Percentiles rank a stretch among this genome's conserved stretches.
These are phyloP conservation scores for Meripilus lineatus DNA, from an alignment of 1,284 basidiomycete genomes.

Conservation along the genomic window DNA sequence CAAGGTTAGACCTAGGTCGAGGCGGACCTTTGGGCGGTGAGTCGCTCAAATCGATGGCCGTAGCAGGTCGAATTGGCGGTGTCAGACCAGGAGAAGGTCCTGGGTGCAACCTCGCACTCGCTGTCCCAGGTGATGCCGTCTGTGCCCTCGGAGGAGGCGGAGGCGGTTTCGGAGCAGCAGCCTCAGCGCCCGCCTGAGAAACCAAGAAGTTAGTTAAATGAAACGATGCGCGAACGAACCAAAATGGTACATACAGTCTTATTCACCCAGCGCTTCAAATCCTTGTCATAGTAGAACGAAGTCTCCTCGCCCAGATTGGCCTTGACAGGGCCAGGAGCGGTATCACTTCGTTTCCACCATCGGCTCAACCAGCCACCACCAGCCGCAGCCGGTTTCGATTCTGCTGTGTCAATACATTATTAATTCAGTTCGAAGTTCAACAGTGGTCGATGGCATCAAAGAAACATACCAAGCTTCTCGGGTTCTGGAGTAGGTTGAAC, in stretches of 20 bases:
- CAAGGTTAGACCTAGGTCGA: constrained; percentile 62
- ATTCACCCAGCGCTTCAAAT: constrained; percentile 95
- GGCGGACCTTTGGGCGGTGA: constrained; percentile 47
- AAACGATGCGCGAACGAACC: neutral
- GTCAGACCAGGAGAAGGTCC: constrained; percentile 30
- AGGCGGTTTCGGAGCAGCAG: constrained; percentile 45
- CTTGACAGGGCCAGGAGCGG: constrained; percentile 65
- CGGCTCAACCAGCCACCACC: constrained; percentile 77
- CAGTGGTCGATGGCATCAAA: neutral
- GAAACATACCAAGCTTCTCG: constrained; percentile 26
- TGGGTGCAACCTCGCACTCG: constrained; percentile 22
- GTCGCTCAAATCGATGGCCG: constrained; percentile 52
- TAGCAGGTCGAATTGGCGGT: constrained; percentile 49
- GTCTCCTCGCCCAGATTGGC: constrained; percentile 94
- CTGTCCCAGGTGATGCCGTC: constrained; percentile 70
- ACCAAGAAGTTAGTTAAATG: constrained; percentile 4
- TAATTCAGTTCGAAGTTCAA: constrained; percentile 7
- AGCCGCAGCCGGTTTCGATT: constrained; percentile 29
- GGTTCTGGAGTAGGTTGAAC: constrained; percentile 12
- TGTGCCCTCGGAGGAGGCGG: constrained; percentile 72
- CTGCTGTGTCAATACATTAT: constrained; percentile 15
- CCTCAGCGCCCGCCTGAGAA: constrained; percentile 47
- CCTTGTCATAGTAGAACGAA: constrained; percentile 91
- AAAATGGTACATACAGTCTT: constrained; percentile 62
- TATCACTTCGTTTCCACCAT: constrained; percentile 61